Base-by-base conservation (phyloP, 495 filamentous ascomycete species). In the Usnea hakonensis region DNA sequence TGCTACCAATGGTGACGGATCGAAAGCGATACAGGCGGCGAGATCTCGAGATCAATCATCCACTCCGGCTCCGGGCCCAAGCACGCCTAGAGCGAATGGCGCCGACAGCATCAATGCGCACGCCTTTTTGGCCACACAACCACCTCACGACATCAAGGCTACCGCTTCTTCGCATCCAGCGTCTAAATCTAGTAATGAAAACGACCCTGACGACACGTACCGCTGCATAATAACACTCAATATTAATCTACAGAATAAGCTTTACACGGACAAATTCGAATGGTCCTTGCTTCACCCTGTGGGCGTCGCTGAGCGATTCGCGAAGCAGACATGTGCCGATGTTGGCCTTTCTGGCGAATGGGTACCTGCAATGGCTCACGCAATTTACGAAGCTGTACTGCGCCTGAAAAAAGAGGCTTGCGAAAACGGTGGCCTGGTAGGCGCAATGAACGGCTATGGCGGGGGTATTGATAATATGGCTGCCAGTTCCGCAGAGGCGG, bases 231-330 rank as follows among this genome's bases (percentile, higher is more conserved):
- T 97, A 69, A 90, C 80, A 55, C 81, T 99, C 28, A 95, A 89
- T 72, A 91, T 99, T 68, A 96, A 96, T 66, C 82, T 97, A 26
- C 87, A 89, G 56, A 95, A 95, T 64, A 86, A 88, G 60, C 85
- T 97, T 21, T 97, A 96, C 74, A 93, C 89, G 6, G 94, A 99
- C 79, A 95, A 90, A 72, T 97, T 99, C 67, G 94, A 99, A 71
- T 99, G 94, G 94, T 97, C 94, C 21, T 78, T 99, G 6, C 82
- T 97, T 11, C 91, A 97, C 70, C 91, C 91, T 5, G 86, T 89
- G 1, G 91, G 95, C 17, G 87, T 94, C 59, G 90, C 94, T 13
- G 94, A 99, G 73, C 82, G 86, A 43, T 97, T 97, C 73, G 95
- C 94, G 52, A 89, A 89, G 67, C 80, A 89, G 60, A 97, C 94